These are phyloP conservation scores for Pythium aristosporum DNA, from an alignment of 352 stramenopile genomes.

Conservation along the genomic window DNA sequence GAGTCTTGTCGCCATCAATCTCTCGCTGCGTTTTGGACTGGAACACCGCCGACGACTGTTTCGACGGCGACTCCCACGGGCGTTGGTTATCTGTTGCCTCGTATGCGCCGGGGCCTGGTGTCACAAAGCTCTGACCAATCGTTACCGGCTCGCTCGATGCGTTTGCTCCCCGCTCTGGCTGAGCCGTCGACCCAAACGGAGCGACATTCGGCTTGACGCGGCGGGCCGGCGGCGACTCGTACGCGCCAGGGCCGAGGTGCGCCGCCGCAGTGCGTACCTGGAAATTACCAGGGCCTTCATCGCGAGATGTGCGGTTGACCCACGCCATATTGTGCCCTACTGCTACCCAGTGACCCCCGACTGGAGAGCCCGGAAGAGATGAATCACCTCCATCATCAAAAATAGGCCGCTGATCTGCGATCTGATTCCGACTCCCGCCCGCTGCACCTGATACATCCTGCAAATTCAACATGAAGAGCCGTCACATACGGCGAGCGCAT, in stretches of 20 bases:
- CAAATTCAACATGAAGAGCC: no score
- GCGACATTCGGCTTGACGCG: slow-evolving; percentile 53
- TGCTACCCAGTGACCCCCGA: neutral
- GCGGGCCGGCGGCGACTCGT: slow-evolving; percentile 45
- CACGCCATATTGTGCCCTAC: slow-evolving; percentile 46
- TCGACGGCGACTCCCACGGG: slow-evolving; percentile 56
- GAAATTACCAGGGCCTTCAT: slow-evolving; percentile 44
- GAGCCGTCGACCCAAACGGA: slow-evolving; percentile 56
- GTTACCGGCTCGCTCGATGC: slow-evolving; percentile 22
- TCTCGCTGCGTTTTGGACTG: slow-evolving; percentile 55
- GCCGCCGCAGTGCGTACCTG: slow-evolving; percentile 22
- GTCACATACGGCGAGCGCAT: no score
- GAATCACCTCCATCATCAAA: neutral
- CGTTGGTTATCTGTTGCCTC: slow-evolving; percentile 33
- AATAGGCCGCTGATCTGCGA: neutral
- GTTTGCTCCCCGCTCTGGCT: slow-evolving; percentile 42
- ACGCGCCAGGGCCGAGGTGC: slow-evolving; percentile 56
- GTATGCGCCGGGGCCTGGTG: slow-evolving; percentile 59
- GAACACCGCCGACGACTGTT: slow-evolving; percentile 48
- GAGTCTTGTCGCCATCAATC: slow-evolving; percentile 34
- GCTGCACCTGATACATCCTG: neutral
- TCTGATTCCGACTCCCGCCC: neutral
- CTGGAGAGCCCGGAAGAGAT: neutral
- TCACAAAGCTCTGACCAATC: slow-evolving; percentile 43
- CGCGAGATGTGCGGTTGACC: slow-evolving; percentile 66